Conservation (phyloP, 352 stramenopile species). For the Phytophthora citrophthora region DNA sequence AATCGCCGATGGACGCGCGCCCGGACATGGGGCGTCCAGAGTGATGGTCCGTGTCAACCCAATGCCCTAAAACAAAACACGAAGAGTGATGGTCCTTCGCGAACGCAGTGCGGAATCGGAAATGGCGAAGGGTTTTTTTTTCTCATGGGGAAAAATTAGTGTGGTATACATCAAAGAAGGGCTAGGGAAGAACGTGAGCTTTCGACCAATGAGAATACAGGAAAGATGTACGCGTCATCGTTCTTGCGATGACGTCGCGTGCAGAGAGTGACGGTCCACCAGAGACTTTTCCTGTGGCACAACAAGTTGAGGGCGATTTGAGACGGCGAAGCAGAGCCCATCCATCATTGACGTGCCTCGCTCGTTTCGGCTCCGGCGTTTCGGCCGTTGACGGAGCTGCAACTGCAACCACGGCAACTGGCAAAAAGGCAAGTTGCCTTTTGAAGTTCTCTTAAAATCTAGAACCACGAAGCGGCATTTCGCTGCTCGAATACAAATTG, state of each 20-base stretch:
- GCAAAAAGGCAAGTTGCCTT: background rate
- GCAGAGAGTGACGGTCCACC: constrained; percentile 2
- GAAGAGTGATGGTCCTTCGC: constrained; percentile 21
- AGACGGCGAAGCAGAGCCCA: background rate
- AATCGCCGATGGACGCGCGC: constrained; percentile 80
- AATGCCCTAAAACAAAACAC: background rate
- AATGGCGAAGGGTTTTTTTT: constrained; percentile 16
- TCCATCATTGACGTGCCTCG: constrained; percentile 3
- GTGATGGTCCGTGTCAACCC: constrained; percentile 19
- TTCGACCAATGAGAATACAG: constrained; percentile 6
- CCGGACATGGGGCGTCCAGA: constrained; percentile 38
- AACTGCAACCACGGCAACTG: background rate
- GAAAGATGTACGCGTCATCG: background rate
- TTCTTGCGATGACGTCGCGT: constrained; percentile 10
- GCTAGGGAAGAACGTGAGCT: constrained; percentile 16
- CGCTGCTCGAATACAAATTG: constrained; percentile 23
- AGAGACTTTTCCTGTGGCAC: constrained; percentile 16
- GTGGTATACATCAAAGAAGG: constrained; percentile 8
- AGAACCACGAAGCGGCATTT: constrained; percentile 27
- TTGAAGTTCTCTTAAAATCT: constrained; percentile 12
- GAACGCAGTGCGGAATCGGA: constrained; percentile 19
- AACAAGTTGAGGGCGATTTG: background rate
- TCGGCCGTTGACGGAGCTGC: background rate
- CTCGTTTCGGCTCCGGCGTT: background rate
- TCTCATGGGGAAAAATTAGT: constrained; percentile 4